Evolutionary conservation across 768 basidiomycete species (phyloP).

Genomic region (Rhizopogon vinicolor): DNA sequence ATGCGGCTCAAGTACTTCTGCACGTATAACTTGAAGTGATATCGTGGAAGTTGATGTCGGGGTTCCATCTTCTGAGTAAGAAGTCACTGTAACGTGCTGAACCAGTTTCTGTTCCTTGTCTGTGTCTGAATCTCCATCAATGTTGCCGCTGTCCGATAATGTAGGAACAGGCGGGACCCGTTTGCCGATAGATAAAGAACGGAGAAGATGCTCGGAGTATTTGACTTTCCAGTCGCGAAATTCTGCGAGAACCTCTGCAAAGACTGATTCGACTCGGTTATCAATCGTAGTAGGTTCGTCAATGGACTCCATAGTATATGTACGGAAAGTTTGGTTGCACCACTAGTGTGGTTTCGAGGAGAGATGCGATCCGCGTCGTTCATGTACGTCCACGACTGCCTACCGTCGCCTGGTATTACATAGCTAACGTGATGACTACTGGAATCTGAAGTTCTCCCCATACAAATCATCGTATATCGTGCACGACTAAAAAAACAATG

Average conservation of each 20-base stretch:
- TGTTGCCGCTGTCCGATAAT: background rate
- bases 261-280: background rate
- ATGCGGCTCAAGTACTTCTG: constrained; percentile 16
- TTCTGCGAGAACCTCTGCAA: background rate
- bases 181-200: background rate
- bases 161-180: background rate
- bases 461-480: too few relatives aligned
- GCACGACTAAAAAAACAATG: too few relatives aligned
- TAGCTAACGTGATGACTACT: too few relatives aligned
- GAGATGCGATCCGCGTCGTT: too few relatives aligned
- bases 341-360: too few relatives aligned
- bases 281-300: background rate
- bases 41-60: background rate
- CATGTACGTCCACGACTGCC: too few relatives aligned
- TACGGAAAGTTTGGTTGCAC: background rate
- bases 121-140: background rate
- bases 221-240: constrained; percentile 1
- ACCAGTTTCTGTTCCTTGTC: background rate
- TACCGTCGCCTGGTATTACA: too few relatives aligned
- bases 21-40: background rate
- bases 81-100: background rate
- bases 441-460: too few relatives aligned
- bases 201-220: background rate
- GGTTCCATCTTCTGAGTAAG: background rate
- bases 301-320: background rate